Conservation (phyloP, 805 yeast genomes). For the Suhomyces sp. region DNA sequence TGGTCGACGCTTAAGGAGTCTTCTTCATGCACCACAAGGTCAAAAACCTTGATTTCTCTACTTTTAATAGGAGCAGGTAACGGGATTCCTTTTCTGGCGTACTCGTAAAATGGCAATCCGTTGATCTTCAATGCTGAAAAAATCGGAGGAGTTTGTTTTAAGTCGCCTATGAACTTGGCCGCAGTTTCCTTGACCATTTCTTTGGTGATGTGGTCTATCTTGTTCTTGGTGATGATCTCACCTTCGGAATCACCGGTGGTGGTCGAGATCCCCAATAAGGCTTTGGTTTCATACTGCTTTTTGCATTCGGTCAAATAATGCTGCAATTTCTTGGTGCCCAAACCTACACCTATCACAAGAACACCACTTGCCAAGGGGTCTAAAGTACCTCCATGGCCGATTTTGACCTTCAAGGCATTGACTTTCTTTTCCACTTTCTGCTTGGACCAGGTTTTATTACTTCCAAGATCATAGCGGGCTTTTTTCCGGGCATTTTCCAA, state of each 20-base stretch:
- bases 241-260: slow-evolving; percentile 96
- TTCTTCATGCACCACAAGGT: slow-evolving; percentile 48
- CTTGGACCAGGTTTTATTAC: slow-evolving; percentile 39
- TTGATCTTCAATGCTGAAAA: slow-evolving; percentile 92
- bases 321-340: slow-evolving; percentile 81
- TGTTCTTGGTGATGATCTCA: slow-evolving; percentile 59
- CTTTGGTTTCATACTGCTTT: slow-evolving; percentile 80
- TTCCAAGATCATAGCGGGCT: slow-evolving; percentile 38
- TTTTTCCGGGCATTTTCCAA: slow-evolving; percentile 49
- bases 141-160: slow-evolving; percentile 91
- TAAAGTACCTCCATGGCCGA: slow-evolving; percentile 98
- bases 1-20: slow-evolving; percentile 59
- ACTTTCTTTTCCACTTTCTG: slow-evolving; percentile 52
- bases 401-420: slow-evolving; percentile 63
- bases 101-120: slow-evolving; percentile 91
- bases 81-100: slow-evolving; percentile 84
- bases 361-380: slow-evolving; percentile 98
- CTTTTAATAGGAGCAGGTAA: slow-evolving; percentile 81
- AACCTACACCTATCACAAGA: slow-evolving; percentile 84
- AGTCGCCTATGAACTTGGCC: slow-evolving; percentile 70
- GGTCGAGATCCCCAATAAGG: slow-evolving; percentile 84
- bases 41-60: slow-evolving; percentile 62
- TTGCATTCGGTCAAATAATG: slow-evolving; percentile 69
- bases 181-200: slow-evolving; percentile 50
- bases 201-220: slow-evolving; percentile 53